phyloP scores from a whole-genome alignment of 108 stramenopile species.

The Schizochytrium sp. region DNA sequence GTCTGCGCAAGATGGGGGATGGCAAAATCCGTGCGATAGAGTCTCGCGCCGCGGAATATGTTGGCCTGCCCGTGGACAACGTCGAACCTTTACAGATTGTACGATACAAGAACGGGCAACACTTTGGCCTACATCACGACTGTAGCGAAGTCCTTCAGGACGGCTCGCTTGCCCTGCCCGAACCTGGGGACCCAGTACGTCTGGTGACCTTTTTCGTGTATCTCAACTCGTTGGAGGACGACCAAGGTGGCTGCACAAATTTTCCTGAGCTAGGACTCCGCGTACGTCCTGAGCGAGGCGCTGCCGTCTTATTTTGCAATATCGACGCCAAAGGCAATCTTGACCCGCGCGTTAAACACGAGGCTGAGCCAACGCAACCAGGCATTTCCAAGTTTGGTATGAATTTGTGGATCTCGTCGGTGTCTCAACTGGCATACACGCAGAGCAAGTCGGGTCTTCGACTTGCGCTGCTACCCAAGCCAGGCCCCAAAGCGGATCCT shows the following conservation, averaged over 20 bases:
- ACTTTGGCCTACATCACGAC: conserved; percentile 64
- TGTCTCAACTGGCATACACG: not conserved
- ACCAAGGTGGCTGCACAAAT: not conserved
- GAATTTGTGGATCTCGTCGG: not conserved
- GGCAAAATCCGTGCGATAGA: conserved; percentile 50
- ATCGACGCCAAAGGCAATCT: not conserved
- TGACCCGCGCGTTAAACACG: not conserved
- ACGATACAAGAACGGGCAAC: conserved; percentile 53
- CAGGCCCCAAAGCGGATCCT: not conserved
- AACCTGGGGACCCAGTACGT: conserved; percentile 37
- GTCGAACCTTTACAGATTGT: conserved; percentile 60
- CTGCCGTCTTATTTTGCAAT: not conserved
- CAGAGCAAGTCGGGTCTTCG: not conserved
- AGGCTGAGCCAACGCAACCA: not conserved
- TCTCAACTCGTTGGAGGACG: conserved; percentile 29
- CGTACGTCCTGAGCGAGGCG: not conserved
- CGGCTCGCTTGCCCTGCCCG: conserved; percentile 42
- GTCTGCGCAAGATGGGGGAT: conserved; percentile 47
- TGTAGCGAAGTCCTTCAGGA: conserved; percentile 43
- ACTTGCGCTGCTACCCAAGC: not conserved
- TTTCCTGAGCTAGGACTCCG: not conserved
- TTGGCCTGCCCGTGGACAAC: conserved; percentile 30
- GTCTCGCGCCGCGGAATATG: conserved; percentile 40
- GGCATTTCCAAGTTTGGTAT: not conserved
- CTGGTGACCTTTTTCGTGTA: conserved; percentile 60